Percentiles rank a stretch among this genome's conserved stretches.
Conservation (phyloP, 164 flowering plant species). For the Piper longum region DNA sequence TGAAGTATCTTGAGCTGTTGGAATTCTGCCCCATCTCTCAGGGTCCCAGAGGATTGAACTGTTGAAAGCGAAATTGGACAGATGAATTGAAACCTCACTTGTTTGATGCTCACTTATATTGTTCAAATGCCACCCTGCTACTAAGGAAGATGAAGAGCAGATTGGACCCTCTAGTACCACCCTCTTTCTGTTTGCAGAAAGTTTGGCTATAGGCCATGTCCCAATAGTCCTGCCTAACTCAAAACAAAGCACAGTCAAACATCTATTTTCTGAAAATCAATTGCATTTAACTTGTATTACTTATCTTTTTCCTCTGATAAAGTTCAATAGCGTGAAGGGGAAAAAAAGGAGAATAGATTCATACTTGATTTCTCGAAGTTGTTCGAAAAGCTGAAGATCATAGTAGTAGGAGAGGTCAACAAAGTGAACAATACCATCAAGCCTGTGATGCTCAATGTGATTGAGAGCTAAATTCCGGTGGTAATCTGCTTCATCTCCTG, state of each 20-base stretch:
- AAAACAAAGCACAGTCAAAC: background rate
- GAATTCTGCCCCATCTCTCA: constrained; percentile 83
- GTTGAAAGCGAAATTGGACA: constrained; percentile 74
- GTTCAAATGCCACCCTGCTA: constrained; percentile 72
- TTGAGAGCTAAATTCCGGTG: constrained; percentile 67
- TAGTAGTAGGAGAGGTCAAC: constrained; percentile 55
- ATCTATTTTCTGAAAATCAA: too few relatives aligned
- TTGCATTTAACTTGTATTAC: too few relatives aligned
- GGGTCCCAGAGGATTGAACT: constrained; percentile 98
- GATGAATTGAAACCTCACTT: constrained; percentile 27
- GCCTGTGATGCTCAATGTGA: constrained; percentile 80
- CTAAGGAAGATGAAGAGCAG: constrained; percentile 51
- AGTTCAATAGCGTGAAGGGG: background rate
- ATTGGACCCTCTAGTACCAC: constrained; percentile 79
- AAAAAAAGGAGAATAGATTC: constrained; percentile 7
- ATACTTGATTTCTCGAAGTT: constrained; percentile 68
- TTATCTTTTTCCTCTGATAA: background rate
- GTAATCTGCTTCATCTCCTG: constrained; percentile 42
- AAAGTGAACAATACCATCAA: constrained; percentile 81
- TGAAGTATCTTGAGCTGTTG: constrained; percentile 45
- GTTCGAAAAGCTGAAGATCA: constrained; percentile 63
- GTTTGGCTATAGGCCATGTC: constrained; percentile 69
- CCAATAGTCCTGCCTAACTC: constrained; percentile 55
- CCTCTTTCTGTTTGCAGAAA: constrained; percentile 42
- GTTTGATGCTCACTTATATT: constrained; percentile 17